Evolutionary conservation across 202 grass and related monocot species (phyloP), one percentile per base, ranked within the genome.

Genomic region (Musa balbisiana): DNA sequence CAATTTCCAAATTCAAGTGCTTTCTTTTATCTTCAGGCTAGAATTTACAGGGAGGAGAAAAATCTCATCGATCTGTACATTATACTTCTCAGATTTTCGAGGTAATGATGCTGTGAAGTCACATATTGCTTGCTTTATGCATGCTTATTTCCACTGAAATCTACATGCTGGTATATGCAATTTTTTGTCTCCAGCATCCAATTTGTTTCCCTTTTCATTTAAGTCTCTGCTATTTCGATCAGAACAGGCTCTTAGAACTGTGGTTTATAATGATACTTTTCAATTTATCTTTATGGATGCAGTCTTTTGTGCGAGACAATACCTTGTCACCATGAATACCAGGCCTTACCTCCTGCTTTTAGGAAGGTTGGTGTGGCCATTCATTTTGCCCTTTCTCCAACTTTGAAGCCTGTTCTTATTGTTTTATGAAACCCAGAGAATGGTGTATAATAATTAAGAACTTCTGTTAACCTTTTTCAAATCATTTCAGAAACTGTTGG

Each of bases 301-400:
- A 99, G 95, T 85, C 84, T 99, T 81, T 62, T 99, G 51, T 99
- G 88, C 50, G 95, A 99, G 83, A 99, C 95, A 9, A 99, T 99
- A 81, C 95, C 95, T 10, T 85, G 79, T 27, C 95, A 99, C 73
- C 91, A 82, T 71, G 89, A 92, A 70, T 99, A 92, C 83, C 67
- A 80, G 17, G 62, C 80, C 24, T 92, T 88, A 62, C 87, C 75
- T 86, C 77, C 84, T 20, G 64, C 89, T 62, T 87, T 80, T 53
- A 91, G 81, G 82, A 93, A 87, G 90, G 91, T 90, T 16, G 17
- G 81, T 76, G 1, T 83, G 72, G 1, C 64, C 3, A 72, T 72
- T 68, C 19, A 10, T 71, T 49, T 77, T 49, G 11, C 22, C 20
- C 58, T 27, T 29, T 70, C 17, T 51, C 26, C 26, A 50, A 26